These are phyloP conservation scores for Monilinia fructicola DNA, from an alignment of 2,329 filamentous ascomycete species.

Conservation along the genomic window DNA sequence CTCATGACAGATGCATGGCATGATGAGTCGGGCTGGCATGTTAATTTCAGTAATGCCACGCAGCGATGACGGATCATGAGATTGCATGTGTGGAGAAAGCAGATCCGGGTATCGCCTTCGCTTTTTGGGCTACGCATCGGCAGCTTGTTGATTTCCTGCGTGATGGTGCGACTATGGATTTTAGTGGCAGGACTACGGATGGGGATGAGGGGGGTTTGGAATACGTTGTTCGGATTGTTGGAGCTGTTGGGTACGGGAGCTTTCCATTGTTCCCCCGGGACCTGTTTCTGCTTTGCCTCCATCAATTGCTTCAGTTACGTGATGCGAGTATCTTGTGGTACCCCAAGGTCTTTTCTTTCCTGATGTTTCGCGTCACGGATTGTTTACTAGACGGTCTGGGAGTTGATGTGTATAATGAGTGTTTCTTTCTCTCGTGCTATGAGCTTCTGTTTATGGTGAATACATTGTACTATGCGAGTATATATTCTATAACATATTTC, in stretches of 20 bases:
- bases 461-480: no score
- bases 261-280: constrained; percentile 2
- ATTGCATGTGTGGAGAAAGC: not conserved
- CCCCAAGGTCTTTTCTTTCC: not conserved
- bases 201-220: not conserved
- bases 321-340: not conserved
- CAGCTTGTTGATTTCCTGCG: not conserved
- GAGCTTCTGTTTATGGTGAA: not conserved
- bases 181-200: not conserved
- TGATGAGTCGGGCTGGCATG: not conserved
- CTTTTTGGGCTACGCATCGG: not conserved
- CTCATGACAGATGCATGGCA: not conserved
- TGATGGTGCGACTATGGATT: not conserved
- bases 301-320: not conserved
- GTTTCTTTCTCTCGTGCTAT: not conserved
- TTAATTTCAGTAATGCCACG: constrained; percentile 8
- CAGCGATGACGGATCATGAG: constrained; percentile 4
- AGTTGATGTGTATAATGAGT: not conserved
- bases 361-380: not conserved
- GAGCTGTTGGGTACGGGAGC: not conserved
- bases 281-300: not conserved
- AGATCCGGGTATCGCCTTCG: not conserved
- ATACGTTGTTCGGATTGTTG: not conserved
- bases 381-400: not conserved
- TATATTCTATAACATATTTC: no score